Conservation (phyloP, 441 rosid species). For the Arabidopsis lyrata region DNA sequence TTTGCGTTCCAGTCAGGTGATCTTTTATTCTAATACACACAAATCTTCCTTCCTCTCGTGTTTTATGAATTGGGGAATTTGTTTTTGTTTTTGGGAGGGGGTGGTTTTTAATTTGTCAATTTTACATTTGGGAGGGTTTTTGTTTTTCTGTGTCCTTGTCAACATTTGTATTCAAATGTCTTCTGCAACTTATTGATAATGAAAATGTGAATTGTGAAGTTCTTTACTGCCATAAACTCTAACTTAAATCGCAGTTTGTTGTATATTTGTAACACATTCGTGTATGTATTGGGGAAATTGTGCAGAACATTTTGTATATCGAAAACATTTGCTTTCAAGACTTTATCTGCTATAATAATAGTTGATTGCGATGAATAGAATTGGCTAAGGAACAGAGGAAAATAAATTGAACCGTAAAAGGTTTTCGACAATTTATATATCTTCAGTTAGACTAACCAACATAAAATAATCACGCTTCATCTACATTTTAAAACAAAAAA, state of each 20-base stretch:
- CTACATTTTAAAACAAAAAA: constrained; percentile 4
- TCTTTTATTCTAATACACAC: constrained; percentile 31
- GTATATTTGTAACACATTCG: constrained; percentile 21
- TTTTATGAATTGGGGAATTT: constrained; percentile 39
- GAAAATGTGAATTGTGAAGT: constrained; percentile 39
- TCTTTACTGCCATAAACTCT: constrained; percentile 18
- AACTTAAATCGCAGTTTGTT: neutral
- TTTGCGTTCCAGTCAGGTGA: constrained; percentile 23
- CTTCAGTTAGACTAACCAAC: constrained; percentile 6
- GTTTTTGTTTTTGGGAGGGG: neutral
- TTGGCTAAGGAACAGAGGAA: neutral
- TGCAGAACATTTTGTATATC: neutral
- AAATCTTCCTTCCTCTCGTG: constrained; percentile 29
- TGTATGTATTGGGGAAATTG: neutral
- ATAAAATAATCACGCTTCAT: neutral
- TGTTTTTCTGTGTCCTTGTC: constrained; percentile 11
- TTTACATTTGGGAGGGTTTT: constrained; percentile 15
- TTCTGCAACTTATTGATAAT: constrained; percentile 22
- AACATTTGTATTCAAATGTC: constrained; percentile 32
- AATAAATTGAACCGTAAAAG: neutral
- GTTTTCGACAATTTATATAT: constrained; percentile 9
- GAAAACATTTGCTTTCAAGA: neutral
- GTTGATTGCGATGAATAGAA: neutral
- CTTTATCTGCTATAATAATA: neutral
- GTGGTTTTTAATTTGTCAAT: constrained; percentile 8